These are phyloP conservation scores for Gonapodya prolifera DNA, from an alignment of 192 early-diverging fungal species.

Conservation along the genomic window DNA sequence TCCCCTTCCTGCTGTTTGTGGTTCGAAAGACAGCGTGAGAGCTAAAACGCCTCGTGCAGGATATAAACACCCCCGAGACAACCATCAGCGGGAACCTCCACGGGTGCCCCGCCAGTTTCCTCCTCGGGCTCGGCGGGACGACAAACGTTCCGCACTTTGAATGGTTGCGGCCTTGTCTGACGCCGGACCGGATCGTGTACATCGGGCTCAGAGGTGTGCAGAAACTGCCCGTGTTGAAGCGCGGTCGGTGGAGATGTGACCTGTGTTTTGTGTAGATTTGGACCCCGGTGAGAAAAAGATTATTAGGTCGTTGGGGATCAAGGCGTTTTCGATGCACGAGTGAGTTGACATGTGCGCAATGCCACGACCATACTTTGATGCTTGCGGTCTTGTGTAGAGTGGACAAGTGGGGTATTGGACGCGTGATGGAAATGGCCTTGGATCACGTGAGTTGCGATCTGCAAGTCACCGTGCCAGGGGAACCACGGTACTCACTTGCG, in stretches of 20 bases:
- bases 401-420: conserved; percentile 85
- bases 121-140: conserved; percentile 64
- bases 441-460: conserved; percentile 37
- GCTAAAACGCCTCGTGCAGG: conserved; percentile 21
- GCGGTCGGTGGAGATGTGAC: background rate
- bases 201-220: conserved; percentile 71
- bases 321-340: conserved; percentile 92
- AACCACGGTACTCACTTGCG: background rate
- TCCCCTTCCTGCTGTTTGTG: background rate
- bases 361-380: background rate
- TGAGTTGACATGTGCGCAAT: too few relatives aligned
- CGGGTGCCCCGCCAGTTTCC: conserved; percentile 86
- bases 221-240: background rate
- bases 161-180: conserved; percentile 72
- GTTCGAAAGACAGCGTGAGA: conserved; percentile 4
- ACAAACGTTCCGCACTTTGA: conserved; percentile 37
- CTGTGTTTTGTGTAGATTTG: conserved; percentile 30
- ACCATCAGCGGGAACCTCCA: conserved; percentile 88
- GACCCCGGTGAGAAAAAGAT: conserved; percentile 80
- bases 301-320: conserved; percentile 67
- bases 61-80: conserved; percentile 84
- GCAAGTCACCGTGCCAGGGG: background rate
- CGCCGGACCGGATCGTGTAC: conserved; percentile 69
- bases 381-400: conserved; percentile 21
- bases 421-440: conserved; percentile 82